These are phyloP conservation scores for Kodamaea kaohsiungensis DNA, from an alignment of 805 yeast genomes.

Conservation along the genomic window DNA sequence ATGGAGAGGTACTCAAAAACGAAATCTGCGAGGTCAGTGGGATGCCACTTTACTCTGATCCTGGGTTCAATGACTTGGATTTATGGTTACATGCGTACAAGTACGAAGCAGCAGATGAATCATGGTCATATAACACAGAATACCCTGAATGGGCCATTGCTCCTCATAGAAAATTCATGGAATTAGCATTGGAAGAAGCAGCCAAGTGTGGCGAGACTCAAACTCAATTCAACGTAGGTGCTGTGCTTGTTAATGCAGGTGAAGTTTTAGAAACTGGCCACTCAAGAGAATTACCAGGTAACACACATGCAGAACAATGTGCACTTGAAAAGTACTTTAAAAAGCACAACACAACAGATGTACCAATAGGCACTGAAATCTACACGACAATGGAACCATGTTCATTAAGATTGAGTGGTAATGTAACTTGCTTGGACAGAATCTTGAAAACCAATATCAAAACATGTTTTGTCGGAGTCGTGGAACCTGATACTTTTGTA, in stretches of 20 bases:
- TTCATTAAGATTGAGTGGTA: conserved; percentile 84
- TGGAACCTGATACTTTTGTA: conserved; percentile 91
- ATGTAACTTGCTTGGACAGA: conserved; percentile 83
- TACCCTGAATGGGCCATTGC: conserved; percentile 82
- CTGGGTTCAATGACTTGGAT: conserved; percentile 83
- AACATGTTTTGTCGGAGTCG: conserved; percentile 86
- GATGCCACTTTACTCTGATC: conserved; percentile 76
- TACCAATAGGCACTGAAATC: conserved; percentile 77
- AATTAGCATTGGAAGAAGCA: conserved; percentile 75
- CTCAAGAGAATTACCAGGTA: conserved; percentile 89
- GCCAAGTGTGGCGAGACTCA: conserved; percentile 75
- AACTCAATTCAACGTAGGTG: conserved; percentile 95
- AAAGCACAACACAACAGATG: conserved; percentile 31
- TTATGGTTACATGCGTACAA: conserved; percentile 90
- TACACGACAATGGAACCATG: conserved; percentile 99
- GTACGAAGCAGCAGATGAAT: conserved; percentile 58
- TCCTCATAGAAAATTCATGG: conserved; percentile 63
- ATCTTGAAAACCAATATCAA: conserved; percentile 58
- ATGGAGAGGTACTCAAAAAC: conserved; percentile 68
- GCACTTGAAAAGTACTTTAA: conserved; percentile 74
- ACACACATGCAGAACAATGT: conserved; percentile 97
- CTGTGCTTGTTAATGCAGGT: conserved; percentile 65
- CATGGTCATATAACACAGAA: conserved; percentile 76
- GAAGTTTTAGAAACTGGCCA: conserved; percentile 76
- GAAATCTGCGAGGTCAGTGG: conserved; percentile 66